Evolutionary conservation across 2,329 filamentous ascomycete genomes (phyloP).

Genomic region (Colletotrichum salicis): DNA sequence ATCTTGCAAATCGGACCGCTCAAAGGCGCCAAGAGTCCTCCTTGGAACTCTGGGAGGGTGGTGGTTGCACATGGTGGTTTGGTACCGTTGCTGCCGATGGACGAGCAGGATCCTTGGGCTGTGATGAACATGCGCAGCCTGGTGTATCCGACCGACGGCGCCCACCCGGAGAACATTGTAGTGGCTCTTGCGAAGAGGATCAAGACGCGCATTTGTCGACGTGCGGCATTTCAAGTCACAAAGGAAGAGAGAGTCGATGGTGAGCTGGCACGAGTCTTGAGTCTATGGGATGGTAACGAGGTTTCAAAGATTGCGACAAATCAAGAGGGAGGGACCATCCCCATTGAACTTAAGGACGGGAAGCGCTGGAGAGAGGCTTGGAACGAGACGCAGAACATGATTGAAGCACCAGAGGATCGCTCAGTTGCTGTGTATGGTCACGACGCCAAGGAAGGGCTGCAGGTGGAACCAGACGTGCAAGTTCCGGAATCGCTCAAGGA

Average conservation of each 20-base stretch:
- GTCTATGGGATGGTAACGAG: neutral
- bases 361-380: neutral
- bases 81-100: conserved; percentile 76
- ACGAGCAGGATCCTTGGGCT: conserved; percentile 78
- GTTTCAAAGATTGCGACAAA: neutral
- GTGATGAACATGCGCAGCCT: conserved; percentile 95
- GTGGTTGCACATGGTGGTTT: conserved; percentile 69
- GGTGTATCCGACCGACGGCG: conserved; percentile 57
- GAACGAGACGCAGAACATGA: neutral
- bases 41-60: neutral
- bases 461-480: neutral
- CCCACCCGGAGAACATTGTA: neutral
- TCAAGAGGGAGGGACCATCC: neutral
- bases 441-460: neutral
- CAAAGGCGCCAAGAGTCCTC: neutral
- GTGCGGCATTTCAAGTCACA: neutral
- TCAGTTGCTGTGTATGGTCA: neutral
- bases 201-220: neutral
- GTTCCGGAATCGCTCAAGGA: neutral
- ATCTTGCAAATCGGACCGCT: neutral
- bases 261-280: neutral
- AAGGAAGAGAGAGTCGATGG: neutral
- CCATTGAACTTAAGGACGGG: neutral
- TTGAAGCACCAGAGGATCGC: neutral
- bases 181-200: neutral